phyloP scores from a whole-genome alignment of 2,329 filamentous ascomycete species.

The Colletotrichum lini region DNA sequence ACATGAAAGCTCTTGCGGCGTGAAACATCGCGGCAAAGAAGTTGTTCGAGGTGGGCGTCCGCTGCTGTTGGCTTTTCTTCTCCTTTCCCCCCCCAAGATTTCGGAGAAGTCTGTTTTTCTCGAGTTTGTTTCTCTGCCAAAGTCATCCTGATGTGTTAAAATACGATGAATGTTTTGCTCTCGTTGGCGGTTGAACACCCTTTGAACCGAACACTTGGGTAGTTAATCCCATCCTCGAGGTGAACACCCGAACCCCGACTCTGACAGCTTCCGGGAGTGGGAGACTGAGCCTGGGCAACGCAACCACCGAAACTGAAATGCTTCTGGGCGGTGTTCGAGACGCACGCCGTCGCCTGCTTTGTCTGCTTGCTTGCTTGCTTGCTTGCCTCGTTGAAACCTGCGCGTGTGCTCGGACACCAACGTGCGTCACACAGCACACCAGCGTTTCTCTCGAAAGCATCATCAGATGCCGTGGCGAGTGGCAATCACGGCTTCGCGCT shows the following conservation, averaged over 20 bases:
- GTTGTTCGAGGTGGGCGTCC: not conserved
- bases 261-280: not conserved
- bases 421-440: constrained; percentile 3
- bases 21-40: constrained; percentile 11
- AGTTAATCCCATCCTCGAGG: not conserved
- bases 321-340: constrained; percentile 24
- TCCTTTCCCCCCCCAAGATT: not conserved
- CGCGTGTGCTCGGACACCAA: constrained; percentile 7
- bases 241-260: not conserved
- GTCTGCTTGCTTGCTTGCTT: no score
- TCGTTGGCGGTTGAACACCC: not conserved
- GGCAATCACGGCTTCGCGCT: not conserved
- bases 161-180: not conserved
- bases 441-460: not conserved
- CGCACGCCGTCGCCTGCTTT: not conserved
- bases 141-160: not conserved
- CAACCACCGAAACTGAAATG: not conserved
- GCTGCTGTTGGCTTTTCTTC: not conserved
- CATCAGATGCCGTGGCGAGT: constrained; percentile 13
- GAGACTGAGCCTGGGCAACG: no score
- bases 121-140: not conserved
- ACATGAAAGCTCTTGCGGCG: not conserved
- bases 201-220: not conserved
- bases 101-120: not conserved
- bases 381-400: not conserved